Conservation (phyloP, 495 filamentous ascomycete genomes). For the Penicillium turbatum region DNA sequence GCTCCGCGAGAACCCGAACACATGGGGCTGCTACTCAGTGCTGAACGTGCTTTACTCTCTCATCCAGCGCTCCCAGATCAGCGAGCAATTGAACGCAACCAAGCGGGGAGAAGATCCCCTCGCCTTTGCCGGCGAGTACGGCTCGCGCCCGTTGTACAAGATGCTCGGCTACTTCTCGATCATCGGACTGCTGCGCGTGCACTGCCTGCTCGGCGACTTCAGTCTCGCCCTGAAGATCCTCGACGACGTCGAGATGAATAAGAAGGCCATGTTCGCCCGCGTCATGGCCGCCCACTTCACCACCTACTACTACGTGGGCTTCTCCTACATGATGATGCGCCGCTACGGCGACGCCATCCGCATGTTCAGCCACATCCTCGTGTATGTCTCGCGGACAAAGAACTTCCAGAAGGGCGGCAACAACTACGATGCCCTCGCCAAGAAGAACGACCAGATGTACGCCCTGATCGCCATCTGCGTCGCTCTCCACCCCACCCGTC, state of each 20-base stretch:
- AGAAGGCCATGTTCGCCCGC: slow-evolving; percentile 99
- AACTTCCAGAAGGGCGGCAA: slow-evolving; percentile 97
- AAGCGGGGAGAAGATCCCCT: slow-evolving; percentile 86
- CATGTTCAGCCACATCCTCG: slow-evolving; percentile 99
- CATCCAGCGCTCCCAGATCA: slow-evolving; percentile 96
- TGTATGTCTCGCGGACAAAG: slow-evolving; percentile 98
- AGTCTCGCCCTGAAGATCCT: slow-evolving; percentile 97
- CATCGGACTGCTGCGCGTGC: slow-evolving; percentile 92
- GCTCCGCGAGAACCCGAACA: slow-evolving; percentile 93
- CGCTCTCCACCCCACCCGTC: slow-evolving; percentile 89
- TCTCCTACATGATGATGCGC: slow-evolving; percentile 99
- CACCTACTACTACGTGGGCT: slow-evolving; percentile 99
- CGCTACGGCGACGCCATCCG: slow-evolving; percentile 98
- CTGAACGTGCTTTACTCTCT: slow-evolving; percentile 99
- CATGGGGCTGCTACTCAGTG: slow-evolving; percentile 99
- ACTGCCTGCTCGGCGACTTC: slow-evolving; percentile 96
- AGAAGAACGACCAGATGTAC: slow-evolving; percentile 99
- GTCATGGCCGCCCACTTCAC: slow-evolving; percentile 99
- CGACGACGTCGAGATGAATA: slow-evolving; percentile 98
- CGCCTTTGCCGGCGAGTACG: slow-evolving; percentile 88
- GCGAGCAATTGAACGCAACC: slow-evolving; percentile 90
- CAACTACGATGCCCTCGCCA: slow-evolving; percentile 94
- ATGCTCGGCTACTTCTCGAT: slow-evolving; percentile 99
- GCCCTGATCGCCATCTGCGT: slow-evolving; percentile 98
- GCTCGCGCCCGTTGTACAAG: slow-evolving; percentile 84